Percentiles rank a stretch among this genome's conserved stretches.
phyloP scores from a whole-genome alignment of 73 alveolate species.

The Tetrahymena thermophila region DNA sequence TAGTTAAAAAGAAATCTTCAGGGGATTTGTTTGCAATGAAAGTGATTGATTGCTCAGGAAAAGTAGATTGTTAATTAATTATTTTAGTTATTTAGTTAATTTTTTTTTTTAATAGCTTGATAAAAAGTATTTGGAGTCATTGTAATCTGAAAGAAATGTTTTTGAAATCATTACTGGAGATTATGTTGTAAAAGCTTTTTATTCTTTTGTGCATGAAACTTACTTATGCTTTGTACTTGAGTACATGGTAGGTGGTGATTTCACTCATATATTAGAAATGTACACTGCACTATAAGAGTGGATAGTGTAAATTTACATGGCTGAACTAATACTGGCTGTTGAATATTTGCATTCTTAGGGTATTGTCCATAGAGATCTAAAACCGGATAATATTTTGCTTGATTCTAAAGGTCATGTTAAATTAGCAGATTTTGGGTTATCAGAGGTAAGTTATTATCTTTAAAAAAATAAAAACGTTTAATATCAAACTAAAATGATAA shows the following conservation, averaged over 20 bases:
- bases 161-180: constrained; percentile 39
- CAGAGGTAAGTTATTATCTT: constrained; percentile 15
- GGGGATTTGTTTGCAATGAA: constrained; percentile 77
- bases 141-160: constrained; percentile 30
- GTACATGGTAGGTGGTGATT: constrained; percentile 43
- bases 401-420: constrained; percentile 48
- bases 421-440: constrained; percentile 66
- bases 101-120: not conserved
- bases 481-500: no score
- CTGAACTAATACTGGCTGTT: constrained; percentile 49
- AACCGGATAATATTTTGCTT: constrained; percentile 58
- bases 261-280: constrained; percentile 21
- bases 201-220: constrained; percentile 34
- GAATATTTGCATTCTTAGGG: constrained; percentile 44
- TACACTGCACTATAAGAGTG: constrained; percentile 28
- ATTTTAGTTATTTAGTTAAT: not conserved
- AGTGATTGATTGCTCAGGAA: constrained; percentile 27
- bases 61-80: not conserved
- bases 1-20: constrained; percentile 54
- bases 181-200: constrained; percentile 36
- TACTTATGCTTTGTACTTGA: constrained; percentile 36
- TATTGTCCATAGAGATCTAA: constrained; percentile 61
- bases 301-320: constrained; percentile 42
- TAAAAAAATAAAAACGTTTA: no score
- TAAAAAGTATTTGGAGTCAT: constrained; percentile 13